Conservation (phyloP, 2,329 filamentous ascomycete species). For the Onygenales sp. region DNA sequence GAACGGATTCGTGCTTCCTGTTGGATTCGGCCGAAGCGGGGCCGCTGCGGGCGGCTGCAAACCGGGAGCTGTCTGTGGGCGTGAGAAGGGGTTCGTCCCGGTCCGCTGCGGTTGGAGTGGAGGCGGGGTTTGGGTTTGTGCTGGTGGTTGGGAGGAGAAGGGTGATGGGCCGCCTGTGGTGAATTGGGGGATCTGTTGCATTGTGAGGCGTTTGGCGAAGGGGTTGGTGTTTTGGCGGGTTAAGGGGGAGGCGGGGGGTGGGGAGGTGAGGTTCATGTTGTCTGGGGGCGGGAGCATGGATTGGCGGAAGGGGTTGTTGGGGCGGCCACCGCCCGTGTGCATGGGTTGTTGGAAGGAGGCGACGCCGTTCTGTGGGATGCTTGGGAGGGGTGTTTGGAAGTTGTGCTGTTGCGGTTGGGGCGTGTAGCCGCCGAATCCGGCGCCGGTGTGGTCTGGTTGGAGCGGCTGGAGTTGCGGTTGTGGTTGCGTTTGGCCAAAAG, state of each 20-base stretch:
- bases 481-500: conserved; percentile 18
- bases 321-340: conserved; percentile 42
- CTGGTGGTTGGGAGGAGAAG: conserved; percentile 22
- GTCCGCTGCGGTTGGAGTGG: conserved; percentile 51
- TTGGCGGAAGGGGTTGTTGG: conserved; percentile 87
- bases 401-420: conserved; percentile 50
- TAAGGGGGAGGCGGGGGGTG: conserved; percentile 36
- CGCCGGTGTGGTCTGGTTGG: conserved; percentile 58
- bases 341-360: conserved; percentile 36
- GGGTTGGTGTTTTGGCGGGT: conserved; percentile 71
- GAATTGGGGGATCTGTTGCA: conserved; percentile 21
- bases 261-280: conserved; percentile 25
- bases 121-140: conserved; percentile 29
- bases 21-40: conserved; percentile 63
- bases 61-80: conserved; percentile 34
- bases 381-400: conserved; percentile 32
- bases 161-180: conserved; percentile 15
- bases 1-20: conserved; percentile 90
- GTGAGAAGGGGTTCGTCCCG: conserved; percentile 63
- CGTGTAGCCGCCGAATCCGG: conserved; percentile 75
- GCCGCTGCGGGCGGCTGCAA: conserved; percentile 28
- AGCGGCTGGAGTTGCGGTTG: conserved; percentile 34
- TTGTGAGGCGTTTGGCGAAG: conserved; percentile 57
- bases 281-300: conserved; percentile 64
- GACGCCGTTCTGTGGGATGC: conserved; percentile 42